Evolutionary conservation across 768 basidiomycete species (phyloP).

Genomic region (Kwoniella pini): DNA sequence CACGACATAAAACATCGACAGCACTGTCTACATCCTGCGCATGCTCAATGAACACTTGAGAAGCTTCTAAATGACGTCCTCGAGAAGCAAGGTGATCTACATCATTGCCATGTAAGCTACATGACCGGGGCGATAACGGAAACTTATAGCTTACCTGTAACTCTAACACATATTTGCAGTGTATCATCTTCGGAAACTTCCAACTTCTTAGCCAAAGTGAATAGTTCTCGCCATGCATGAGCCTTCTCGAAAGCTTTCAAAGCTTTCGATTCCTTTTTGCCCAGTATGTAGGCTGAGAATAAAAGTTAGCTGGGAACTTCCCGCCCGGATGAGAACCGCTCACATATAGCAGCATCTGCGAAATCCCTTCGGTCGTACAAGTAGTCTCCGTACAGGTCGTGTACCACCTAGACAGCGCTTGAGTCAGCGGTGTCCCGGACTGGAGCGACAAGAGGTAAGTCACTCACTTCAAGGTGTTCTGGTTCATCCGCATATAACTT

Average conservation of each 20-base stretch:
- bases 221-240: constrained; percentile 86
- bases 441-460: background rate
- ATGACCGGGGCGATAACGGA: background rate
- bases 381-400: constrained; percentile 76
- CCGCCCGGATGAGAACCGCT: constrained; percentile 10
- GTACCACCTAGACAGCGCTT: constrained; percentile 20
- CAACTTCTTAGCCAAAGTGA: constrained; percentile 69
- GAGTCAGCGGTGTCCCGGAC: background rate
- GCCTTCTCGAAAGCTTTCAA: constrained; percentile 86
- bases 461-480: constrained; percentile 63
- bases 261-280: constrained; percentile 66
- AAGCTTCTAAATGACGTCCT: constrained; percentile 77
- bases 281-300: constrained; percentile 68
- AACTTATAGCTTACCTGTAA: constrained; percentile 65
- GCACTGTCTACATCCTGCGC: constrained; percentile 73
- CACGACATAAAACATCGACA: constrained; percentile 73
- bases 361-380: constrained; percentile 83
- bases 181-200: constrained; percentile 63
- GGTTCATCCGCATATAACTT: constrained; percentile 68
- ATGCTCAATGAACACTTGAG: constrained; percentile 80
- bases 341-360: constrained; percentile 77
- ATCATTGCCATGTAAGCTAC: background rate
- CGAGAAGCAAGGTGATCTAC: constrained; percentile 79
- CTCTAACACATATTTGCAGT: constrained; percentile 67
- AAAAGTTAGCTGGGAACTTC: constrained; percentile 1